These are phyloP conservation scores for Aspergillus novofumigatus DNA, from an alignment of 2,329 filamentous ascomycete species.

Conservation along the genomic window DNA sequence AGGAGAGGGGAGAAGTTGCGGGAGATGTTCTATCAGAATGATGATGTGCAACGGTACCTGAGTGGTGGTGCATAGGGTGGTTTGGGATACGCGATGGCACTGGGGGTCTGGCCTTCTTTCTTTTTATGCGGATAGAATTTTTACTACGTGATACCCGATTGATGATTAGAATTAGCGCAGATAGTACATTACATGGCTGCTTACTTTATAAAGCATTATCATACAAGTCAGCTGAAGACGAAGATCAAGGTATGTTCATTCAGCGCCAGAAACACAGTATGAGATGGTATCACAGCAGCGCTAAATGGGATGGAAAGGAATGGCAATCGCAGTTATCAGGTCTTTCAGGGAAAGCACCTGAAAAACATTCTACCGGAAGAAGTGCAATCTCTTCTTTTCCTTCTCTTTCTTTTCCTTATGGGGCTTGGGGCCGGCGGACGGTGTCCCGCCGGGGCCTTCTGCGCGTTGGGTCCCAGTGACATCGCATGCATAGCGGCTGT, in stretches of 20 bases:
- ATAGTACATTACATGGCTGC: not conserved
- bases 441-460: slow-evolving; percentile 31
- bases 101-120: not conserved
- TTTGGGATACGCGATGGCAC: not conserved
- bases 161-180: not conserved
- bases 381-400: slow-evolving; percentile 56
- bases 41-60: slow-evolving; percentile 74
- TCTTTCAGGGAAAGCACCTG: not conserved
- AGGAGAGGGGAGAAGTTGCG: slow-evolving; percentile 61
- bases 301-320: slow-evolving; percentile 17
- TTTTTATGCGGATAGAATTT: slow-evolving; percentile 1
- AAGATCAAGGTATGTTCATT: not conserved
- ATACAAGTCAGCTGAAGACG: not conserved
- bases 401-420: slow-evolving; percentile 43
- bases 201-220: not conserved
- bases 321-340: not conserved
- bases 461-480: slow-evolving; percentile 35
- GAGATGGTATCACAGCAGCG: slow-evolving; percentile 35
- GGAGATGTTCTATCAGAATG: slow-evolving; percentile 67
- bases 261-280: slow-evolving; percentile 11
- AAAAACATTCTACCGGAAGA: slow-evolving; percentile 40
- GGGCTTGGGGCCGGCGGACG: slow-evolving; percentile 19
- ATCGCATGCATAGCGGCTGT: slow-evolving; percentile 34
- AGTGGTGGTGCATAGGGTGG: slow-evolving; percentile 31
- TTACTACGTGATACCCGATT: not conserved